Evolutionary conservation across 2,329 filamentous ascomycete species (phyloP), one percentile per base, ranked within the genome.

Genomic region (Fusarium solani-melongenae): DNA sequence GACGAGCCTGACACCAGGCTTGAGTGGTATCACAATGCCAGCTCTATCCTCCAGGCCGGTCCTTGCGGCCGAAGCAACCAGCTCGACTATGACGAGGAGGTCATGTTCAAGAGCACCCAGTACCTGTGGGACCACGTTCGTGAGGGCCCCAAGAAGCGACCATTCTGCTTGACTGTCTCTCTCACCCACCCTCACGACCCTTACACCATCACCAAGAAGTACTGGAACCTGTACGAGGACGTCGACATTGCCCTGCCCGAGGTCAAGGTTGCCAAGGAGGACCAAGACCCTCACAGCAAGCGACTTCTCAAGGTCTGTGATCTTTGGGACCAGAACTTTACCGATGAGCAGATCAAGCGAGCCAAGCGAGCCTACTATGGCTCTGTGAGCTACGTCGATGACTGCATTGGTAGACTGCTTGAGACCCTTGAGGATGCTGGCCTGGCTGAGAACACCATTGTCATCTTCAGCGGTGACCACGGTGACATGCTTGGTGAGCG

Each of bases 11-110:
- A 95, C 36, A 91, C 91, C 44, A 90, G 95, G 53, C 90, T 96
- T 46, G 95, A 98, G 83, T 98, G 95, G 94, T 98, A 96, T 81
- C 95, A 98, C 87, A 98, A 98, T 82, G 95, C 95, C 84, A 95
- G 94, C 79, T 98, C 95, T 8, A 96, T 98, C 76, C 86, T 96
- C 79, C 94, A 98, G 82, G 95, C 95, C 1, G 95, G 95, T 11
- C 90, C 92, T 33, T 97, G 95, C 78, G 92, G 97, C 44, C 90
- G 95, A 74, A 97, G 94, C 84, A 98, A 98, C 84, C 95, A 98
- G 86, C 88, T 98, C 61, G 95, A 98, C 82, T 98, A 96, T 78
- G 95, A 98, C 78, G 95, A 98, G 84, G 95, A 98, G 84, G 94
- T 98, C 81, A 96, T 98, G 91, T 96, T 93, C 86, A 94, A 92